Evolutionary conservation across 1,284 basidiomycete species (phyloP).

Genomic region (Austroboletus novae-zelandiae): DNA sequence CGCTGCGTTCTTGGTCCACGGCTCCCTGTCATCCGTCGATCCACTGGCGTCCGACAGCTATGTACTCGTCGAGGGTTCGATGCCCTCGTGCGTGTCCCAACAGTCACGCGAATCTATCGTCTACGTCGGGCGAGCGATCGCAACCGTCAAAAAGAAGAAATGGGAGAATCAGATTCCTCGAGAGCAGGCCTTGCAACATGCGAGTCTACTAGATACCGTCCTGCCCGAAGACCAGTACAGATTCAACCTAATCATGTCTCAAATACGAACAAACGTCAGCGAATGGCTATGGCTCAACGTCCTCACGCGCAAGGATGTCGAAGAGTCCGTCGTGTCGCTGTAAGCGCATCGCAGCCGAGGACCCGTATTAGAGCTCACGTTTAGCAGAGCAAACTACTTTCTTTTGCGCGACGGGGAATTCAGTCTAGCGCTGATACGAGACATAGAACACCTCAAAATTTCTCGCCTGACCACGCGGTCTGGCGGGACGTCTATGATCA

Average conservation of each 20-base stretch:
- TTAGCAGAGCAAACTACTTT: slow-evolving; percentile 73
- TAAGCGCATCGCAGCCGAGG: slow-evolving; percentile 36
- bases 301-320: slow-evolving; percentile 78
- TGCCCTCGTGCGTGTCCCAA: slow-evolving; percentile 71
- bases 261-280: slow-evolving; percentile 71
- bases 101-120: slow-evolving; percentile 78
- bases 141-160: slow-evolving; percentile 77
- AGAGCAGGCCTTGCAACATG: slow-evolving; percentile 60
- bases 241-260: slow-evolving; percentile 71
- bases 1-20: slow-evolving; percentile 76
- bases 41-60: slow-evolving; percentile 57
- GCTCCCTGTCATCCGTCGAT: slow-evolving; percentile 57
- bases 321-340: slow-evolving; percentile 72
- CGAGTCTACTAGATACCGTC: slow-evolving; percentile 59
- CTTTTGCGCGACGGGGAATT: slow-evolving; percentile 87
- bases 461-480: slow-evolving; percentile 69
- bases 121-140: slow-evolving; percentile 85
- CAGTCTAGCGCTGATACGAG: slow-evolving; percentile 73
- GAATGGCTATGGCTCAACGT: slow-evolving; percentile 94
- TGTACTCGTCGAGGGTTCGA: slow-evolving; percentile 55
- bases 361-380: slow-evolving; percentile 19
- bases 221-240: slow-evolving; percentile 71
- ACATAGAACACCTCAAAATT: slow-evolving; percentile 76
- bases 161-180: slow-evolving; percentile 76
- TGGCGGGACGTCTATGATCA: slow-evolving; percentile 70